phyloP scores from a whole-genome alignment of 23 red algal species.

The Cyanidioschyzon merolae region DNA sequence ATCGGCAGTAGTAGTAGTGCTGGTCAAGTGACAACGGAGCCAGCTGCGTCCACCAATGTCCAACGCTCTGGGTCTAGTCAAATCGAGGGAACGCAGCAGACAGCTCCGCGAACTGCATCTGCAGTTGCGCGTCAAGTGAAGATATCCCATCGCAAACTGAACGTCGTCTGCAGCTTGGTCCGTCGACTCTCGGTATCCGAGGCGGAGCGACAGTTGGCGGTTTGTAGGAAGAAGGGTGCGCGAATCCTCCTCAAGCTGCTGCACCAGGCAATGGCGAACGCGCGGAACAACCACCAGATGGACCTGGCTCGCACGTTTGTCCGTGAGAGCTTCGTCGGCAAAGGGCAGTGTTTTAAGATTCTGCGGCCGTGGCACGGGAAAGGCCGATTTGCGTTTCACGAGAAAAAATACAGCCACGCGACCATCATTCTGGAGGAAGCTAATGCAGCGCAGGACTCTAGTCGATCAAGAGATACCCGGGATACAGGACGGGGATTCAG shows the following conservation, averaged over 20 bases:
- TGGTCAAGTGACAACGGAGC: too few relatives aligned
- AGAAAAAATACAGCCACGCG: constrained; percentile 22
- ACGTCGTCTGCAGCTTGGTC: constrained; percentile 17
- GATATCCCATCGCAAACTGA: constrained; percentile 34
- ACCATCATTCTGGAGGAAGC: constrained; percentile 11
- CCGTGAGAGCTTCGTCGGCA: neutral
- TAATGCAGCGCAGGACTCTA: constrained; percentile 1
- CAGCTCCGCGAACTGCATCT: neutral
- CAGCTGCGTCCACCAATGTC: too few relatives aligned
- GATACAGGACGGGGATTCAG: neutral
- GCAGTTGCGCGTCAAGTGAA: constrained; percentile 3
- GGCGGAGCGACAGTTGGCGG: constrained; percentile 22
- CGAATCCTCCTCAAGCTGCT: constrained; percentile 12
- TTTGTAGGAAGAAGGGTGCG: constrained; percentile 24
- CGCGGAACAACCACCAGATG: constrained; percentile 10
- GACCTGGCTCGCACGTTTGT: constrained; percentile 7
- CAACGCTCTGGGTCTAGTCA: too few relatives aligned
- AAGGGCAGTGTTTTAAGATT: constrained; percentile 20
- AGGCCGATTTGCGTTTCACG: constrained; percentile 18
- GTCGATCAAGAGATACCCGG: neutral
- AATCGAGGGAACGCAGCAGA: too few relatives aligned
- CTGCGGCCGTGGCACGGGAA: constrained; percentile 27
- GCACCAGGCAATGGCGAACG: constrained; percentile 6
- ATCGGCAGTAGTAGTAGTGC: too few relatives aligned
- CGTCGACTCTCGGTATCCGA: neutral